phyloP scores from a whole-genome alignment of 352 stramenopile species.

The Globisporangium nagaii region DNA sequence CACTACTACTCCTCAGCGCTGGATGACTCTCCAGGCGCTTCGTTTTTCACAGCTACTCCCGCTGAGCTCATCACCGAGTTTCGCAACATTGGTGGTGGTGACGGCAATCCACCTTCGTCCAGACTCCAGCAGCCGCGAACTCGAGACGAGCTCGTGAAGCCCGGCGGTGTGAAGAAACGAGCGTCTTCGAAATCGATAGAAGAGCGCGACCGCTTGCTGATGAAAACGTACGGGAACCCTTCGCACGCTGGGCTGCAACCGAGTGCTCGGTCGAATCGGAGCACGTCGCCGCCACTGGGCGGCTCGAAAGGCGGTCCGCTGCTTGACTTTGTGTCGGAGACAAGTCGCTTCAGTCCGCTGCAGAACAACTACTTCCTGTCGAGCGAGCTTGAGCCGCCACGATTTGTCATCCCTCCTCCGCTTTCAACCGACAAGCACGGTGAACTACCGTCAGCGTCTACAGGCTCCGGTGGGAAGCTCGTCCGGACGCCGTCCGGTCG shows the following conservation, averaged over 20 bases:
- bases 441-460: conserved; percentile 7
- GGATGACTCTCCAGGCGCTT: conserved; percentile 13
- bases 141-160: conserved; percentile 31
- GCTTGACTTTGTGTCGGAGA: conserved; percentile 3
- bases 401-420: conserved; percentile 50
- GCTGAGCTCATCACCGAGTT: conserved; percentile 20
- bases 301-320: not conserved
- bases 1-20: conserved; percentile 23
- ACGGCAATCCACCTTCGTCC: conserved; percentile 14
- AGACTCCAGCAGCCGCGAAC: conserved; percentile 33
- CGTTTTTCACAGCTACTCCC: conserved; percentile 32
- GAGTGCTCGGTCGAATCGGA: not conserved
- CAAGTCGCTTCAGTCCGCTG: conserved; percentile 25
- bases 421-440: conserved; percentile 26
- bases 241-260: conserved; percentile 14
- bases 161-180: conserved; percentile 23
- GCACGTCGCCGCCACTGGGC: not conserved
- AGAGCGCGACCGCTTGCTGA: conserved; percentile 37
- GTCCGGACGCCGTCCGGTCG: conserved; percentile 24
- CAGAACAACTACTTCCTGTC: conserved; percentile 38
- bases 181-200: conserved; percentile 25
- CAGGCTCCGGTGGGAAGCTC: conserved; percentile 16
- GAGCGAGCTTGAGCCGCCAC: conserved; percentile 19
- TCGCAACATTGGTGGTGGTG: conserved; percentile 1
- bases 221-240: conserved; percentile 48